Evolutionary conservation across 345 rosid species (phyloP).

Genomic region (Rhodomyrtus tomentosa): DNA sequence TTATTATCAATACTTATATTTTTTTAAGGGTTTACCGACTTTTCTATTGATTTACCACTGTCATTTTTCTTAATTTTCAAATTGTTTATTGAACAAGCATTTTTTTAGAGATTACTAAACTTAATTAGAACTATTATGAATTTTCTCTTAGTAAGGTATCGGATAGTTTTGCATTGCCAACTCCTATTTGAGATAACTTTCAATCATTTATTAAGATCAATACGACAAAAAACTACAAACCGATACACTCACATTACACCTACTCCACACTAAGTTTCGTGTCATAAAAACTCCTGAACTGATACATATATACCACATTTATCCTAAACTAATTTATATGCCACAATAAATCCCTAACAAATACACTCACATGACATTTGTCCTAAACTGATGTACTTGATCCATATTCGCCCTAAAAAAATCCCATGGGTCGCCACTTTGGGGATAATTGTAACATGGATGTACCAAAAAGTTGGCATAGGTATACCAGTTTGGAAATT

Average conservation of each 20-base stretch:
- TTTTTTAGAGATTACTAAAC: not conserved
- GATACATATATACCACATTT: not conserved
- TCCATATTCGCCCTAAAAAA: not conserved
- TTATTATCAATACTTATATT: not conserved
- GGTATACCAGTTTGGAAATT: not conserved
- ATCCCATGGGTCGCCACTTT: not conserved
- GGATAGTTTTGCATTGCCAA: not conserved
- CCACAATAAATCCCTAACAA: fast-evolving
- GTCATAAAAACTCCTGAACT: not conserved
- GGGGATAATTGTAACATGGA: not conserved
- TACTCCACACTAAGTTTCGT: not conserved
- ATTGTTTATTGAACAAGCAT: not conserved
- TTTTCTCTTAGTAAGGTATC: not conserved
- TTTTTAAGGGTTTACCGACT: not conserved
- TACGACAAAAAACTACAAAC: not conserved
- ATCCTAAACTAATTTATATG: not conserved
- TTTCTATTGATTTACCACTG: not conserved
- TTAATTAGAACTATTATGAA: not conserved
- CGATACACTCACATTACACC: not conserved
- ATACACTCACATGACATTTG: fast-evolving
- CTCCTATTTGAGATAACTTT: not conserved
- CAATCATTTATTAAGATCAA: not conserved
- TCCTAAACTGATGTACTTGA: not conserved
- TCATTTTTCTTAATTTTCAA: not conserved
- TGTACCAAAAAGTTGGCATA: not conserved